Percentiles rank a stretch among this genome's conserved stretches.
phyloP scores from a whole-genome alignment of 139 green algal genomes.

The Dunaliella primolecta region DNA sequence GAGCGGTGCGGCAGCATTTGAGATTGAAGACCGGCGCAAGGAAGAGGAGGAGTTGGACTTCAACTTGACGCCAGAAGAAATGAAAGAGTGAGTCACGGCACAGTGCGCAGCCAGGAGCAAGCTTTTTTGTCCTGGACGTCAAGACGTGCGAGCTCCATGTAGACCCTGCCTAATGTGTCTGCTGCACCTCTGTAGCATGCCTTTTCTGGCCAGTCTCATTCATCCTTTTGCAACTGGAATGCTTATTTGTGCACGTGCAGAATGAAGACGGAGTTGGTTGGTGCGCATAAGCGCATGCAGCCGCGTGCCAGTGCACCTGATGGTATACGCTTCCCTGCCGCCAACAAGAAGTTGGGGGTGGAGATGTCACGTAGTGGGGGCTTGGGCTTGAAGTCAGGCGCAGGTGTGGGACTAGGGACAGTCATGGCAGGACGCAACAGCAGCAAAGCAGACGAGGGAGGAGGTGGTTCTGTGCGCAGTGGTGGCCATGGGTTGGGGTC shows the following conservation, averaged over 20 bases:
- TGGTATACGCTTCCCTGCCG: not conserved
- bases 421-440: not conserved
- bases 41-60: constrained; percentile 48
- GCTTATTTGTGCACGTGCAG: not conserved
- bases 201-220: too few relatives aligned
- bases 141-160: too few relatives aligned
- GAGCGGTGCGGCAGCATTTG: constrained; percentile 21
- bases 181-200: too few relatives aligned
- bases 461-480: not conserved
- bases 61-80: constrained; percentile 46
- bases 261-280: not conserved
- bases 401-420: not conserved
- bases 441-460: not conserved
- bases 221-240: too few relatives aligned
- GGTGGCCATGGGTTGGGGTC: not conserved
- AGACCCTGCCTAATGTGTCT: too few relatives aligned
- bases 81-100: constrained; percentile 21
- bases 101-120: too few relatives aligned
- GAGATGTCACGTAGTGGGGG: not conserved
- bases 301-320: not conserved
- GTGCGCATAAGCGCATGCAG: not conserved
- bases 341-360: not conserved
- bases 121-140: too few relatives aligned
- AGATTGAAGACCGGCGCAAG: constrained; percentile 43
- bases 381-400: not conserved